Conservation (phyloP, 1,139 yeast species). For the Geotrichum candidum region DNA sequence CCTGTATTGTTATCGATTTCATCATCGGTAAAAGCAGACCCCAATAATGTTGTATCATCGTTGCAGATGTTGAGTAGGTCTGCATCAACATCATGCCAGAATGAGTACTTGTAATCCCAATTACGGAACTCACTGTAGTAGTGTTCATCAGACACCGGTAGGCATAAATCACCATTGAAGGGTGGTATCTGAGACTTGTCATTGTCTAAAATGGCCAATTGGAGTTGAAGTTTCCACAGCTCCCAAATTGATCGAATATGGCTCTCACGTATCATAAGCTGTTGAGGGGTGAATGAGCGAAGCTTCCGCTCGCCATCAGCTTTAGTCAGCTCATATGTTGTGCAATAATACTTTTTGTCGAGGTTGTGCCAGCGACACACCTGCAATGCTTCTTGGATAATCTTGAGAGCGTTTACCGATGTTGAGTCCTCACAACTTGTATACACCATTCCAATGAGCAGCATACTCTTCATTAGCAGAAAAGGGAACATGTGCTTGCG, state of each 20-base stretch:
- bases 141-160: constrained; percentile 20
- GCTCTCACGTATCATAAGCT: constrained; percentile 17
- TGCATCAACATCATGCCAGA: constrained; percentile 23
- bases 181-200: constrained; percentile 13
- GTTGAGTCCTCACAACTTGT: constrained; percentile 9
- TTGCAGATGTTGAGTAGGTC: constrained; percentile 13
- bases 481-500: constrained; percentile 16
- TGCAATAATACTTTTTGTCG: constrained; percentile 19
- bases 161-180: constrained; percentile 20
- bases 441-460: constrained; percentile 18
- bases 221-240: constrained; percentile 20
- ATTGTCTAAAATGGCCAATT: constrained; percentile 10
- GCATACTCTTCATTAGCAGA: constrained; percentile 18
- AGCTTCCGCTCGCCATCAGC: background rate
- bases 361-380: constrained; percentile 10
- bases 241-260: constrained; percentile 24
- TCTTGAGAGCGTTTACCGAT: constrained; percentile 1
- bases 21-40: background rate
- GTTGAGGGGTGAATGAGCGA: constrained; percentile 10
- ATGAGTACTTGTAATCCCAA: constrained; percentile 20
- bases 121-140: constrained; percentile 19
- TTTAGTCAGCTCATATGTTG: constrained; percentile 11
- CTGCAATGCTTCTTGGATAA: constrained; percentile 6
- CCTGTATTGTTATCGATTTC: background rate
- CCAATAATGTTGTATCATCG: background rate